Conservation (phyloP, 2,329 filamentous ascomycete genomes). For the Fusarium euwallaceae region DNA sequence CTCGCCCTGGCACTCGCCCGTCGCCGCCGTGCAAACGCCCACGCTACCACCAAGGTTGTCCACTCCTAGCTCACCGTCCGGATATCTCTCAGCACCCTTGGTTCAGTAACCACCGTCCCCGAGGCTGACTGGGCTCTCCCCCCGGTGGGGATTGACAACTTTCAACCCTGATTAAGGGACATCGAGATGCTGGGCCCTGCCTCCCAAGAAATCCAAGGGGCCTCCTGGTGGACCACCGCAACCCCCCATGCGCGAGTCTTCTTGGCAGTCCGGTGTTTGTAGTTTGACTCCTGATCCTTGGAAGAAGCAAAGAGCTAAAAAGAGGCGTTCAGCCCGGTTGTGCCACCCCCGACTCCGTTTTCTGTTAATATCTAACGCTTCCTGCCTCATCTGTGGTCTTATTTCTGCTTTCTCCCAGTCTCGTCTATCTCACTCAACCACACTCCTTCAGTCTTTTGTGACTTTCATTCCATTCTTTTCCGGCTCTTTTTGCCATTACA, state of each 20-base stretch:
- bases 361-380: slow-evolving; percentile 47
- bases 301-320: slow-evolving; percentile 37
- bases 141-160: slow-evolving; percentile 25
- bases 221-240: slow-evolving; percentile 38
- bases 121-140: slow-evolving; percentile 12
- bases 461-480: slow-evolving; percentile 47
- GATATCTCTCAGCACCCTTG: slow-evolving; percentile 2
- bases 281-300: slow-evolving; percentile 42
- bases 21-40: slow-evolving; percentile 12
- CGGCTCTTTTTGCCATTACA: slow-evolving; percentile 44
- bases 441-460: slow-evolving; percentile 45
- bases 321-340: slow-evolving; percentile 40
- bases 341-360: slow-evolving; percentile 39
- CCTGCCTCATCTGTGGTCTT: slow-evolving; percentile 38
- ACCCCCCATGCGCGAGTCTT: slow-evolving; percentile 33
- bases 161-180: slow-evolving; percentile 30
- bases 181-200: slow-evolving; percentile 25
- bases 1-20: slow-evolving; percentile 17
- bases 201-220: slow-evolving; percentile 39
- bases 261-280: slow-evolving; percentile 48
- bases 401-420: slow-evolving; percentile 35
- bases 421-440: slow-evolving; percentile 41
- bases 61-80: not conserved
- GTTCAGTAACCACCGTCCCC: not conserved
- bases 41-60: not conserved